Evolutionary conservation across 2,329 filamentous ascomycete genomes (phyloP).

Genomic region (Botrytis medusae): DNA sequence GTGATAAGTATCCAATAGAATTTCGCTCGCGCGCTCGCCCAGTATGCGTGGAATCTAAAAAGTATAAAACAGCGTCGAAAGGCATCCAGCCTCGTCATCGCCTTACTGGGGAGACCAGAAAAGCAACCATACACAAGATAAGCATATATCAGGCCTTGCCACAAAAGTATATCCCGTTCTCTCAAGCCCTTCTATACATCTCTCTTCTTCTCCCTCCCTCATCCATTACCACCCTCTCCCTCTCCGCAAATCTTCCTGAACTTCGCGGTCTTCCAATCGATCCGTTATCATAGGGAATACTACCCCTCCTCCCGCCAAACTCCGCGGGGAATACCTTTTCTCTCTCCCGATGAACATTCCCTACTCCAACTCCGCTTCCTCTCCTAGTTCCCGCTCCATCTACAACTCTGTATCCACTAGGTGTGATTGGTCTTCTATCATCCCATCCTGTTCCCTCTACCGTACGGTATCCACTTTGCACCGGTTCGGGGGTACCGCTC

Average conservation of each 20-base stretch:
- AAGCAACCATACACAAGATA: neutral
- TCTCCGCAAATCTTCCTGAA: slow-evolving; percentile 12
- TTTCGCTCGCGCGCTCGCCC: neutral
- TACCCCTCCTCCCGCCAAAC: neutral
- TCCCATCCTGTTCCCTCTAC: slow-evolving; percentile 14
- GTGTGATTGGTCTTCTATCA: neutral
- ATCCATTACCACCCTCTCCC: slow-evolving; percentile 8
- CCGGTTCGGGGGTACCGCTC: neutral
- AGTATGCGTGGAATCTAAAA: neutral
- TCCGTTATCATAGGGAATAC: neutral
- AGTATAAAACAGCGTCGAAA: neutral
- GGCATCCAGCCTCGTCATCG: neutral
- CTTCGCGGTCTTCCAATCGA: neutral
- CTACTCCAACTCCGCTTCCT: neutral
- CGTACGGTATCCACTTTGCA: neutral
- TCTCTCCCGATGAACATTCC: neutral
- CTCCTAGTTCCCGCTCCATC: neutral
- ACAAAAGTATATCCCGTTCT: neutral
- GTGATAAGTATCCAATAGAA: neutral
- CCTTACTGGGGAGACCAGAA: neutral
- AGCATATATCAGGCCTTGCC: neutral
- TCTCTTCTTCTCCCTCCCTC: slow-evolving; percentile 13
- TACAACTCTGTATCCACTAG: slow-evolving; percentile 14
- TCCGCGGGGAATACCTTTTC: neutral
- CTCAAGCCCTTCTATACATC: slow-evolving; percentile 3